Conservation (phyloP, 768 basidiomycete genomes). For the Boletus reticulatus region DNA sequence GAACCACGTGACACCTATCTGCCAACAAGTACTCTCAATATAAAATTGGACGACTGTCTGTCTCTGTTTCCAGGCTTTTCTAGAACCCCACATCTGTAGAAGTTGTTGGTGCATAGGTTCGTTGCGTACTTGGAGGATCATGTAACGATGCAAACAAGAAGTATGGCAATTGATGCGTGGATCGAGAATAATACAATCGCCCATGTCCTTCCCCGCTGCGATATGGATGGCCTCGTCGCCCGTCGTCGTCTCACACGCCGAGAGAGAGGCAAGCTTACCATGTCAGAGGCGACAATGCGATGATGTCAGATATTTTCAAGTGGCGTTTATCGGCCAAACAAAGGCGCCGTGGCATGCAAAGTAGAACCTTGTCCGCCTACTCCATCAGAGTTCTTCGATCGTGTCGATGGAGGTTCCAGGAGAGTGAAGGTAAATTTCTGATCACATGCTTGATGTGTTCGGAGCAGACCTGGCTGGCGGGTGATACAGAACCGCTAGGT, state of each 20-base stretch:
- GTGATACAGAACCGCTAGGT: neutral
- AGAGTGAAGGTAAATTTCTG: neutral
- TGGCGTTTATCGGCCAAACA: conserved; percentile 6
- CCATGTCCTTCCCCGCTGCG: too few relatives aligned
- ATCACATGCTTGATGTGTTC: neutral
- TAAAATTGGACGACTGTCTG: too few relatives aligned
- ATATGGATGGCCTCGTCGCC: conserved; percentile 42
- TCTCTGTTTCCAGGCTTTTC: too few relatives aligned
- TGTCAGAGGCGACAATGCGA: conserved; percentile 8
- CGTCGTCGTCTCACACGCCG: conserved; percentile 45
- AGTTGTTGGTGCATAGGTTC: too few relatives aligned
- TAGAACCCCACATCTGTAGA: too few relatives aligned
- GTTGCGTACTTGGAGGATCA: too few relatives aligned
- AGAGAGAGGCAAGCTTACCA: conserved; percentile 40
- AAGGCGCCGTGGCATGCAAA: neutral
- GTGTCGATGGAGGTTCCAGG: neutral
- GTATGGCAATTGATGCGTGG: too few relatives aligned
- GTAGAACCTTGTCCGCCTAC: neutral
- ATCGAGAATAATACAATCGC: too few relatives aligned
- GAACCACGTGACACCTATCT: too few relatives aligned
- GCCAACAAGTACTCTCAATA: too few relatives aligned
- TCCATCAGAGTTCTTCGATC: neutral
- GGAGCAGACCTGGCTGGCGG: neutral
- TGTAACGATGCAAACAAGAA: too few relatives aligned
- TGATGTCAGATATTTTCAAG: conserved; percentile 3